Base-by-base conservation (phyloP, 2,329 filamentous ascomycete species). In the Neurospora sp. region DNA sequence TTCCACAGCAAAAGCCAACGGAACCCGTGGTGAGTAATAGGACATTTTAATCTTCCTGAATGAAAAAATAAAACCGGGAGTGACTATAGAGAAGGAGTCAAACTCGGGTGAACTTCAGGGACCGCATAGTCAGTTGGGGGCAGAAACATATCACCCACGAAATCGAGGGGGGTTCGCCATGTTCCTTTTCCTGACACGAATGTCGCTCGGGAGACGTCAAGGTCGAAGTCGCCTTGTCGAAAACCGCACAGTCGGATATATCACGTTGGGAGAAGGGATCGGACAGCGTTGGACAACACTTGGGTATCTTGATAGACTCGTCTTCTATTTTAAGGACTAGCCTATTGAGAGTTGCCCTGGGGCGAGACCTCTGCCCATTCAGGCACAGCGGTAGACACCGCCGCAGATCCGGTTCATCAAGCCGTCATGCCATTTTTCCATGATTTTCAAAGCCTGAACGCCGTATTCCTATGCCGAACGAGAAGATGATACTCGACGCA, bases 81-180 rank as follows among this genome's bases (percentile, higher is more conserved):
- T 85, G 83, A 89, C 89, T 89, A 92, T 84, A 82, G 87, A 77
- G 84, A 80, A 82, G 81, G 81, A 85, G 88, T 88, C 87, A 84
- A 86, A 88, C 85, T 91, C 91, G 90, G 91, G 91, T 93, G 91
- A 91, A 92, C 75, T 89, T 85, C 89, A 91, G 89, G 87, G 77
- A 67, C 28, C 66, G 57, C 33, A 38, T 38, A 41, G 8, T 67
- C 52, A 36, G 46, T 52, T 36, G n/a, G 10, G 33, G 37, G 38
- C n/a, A 19, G 69, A 19, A 33, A 38, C n/a, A 38, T 40, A 37
- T 62, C 65, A 37, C 38, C 43, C 15, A 70, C 41, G 17, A 52
- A 66, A 67, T 11, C 12, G 57, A 37, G 41, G 38, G 57, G 28
- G n/a, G 43, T 36, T 36, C 1, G 12, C 10, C 8, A 8, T 17